Evolutionary conservation across 2,329 filamentous ascomycete genomes (phyloP).

Genomic region (Phyllosticta paracitricarpa): DNA sequence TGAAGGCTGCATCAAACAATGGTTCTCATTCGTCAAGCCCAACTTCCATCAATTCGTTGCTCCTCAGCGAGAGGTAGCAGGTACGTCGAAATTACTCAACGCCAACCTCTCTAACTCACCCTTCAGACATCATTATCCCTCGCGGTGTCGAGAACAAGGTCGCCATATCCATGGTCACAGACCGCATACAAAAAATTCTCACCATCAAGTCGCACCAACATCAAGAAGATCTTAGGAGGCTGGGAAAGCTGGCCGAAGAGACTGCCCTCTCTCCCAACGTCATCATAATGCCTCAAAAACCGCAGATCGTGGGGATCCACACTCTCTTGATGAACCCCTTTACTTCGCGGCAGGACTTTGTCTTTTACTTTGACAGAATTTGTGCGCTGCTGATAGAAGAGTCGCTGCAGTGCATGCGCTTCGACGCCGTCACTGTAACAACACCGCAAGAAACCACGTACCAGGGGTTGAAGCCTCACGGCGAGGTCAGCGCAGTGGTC

Average conservation of each 20-base stretch:
- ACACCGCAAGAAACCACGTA: constrained; percentile 66
- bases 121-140: constrained; percentile 78
- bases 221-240: constrained; percentile 63
- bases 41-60: constrained; percentile 93
- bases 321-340: constrained; percentile 77
- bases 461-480: constrained; percentile 58
- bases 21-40: constrained; percentile 93
- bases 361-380: constrained; percentile 93
- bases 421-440: constrained; percentile 51
- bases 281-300: constrained; percentile 61
- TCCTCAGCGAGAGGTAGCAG: constrained; percentile 78
- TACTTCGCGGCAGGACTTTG: constrained; percentile 78
- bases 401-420: constrained; percentile 45
- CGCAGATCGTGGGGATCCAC: constrained; percentile 78
- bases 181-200: constrained; percentile 82
- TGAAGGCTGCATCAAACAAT: constrained; percentile 94
- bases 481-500: constrained; percentile 68
- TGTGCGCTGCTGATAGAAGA: constrained; percentile 74
- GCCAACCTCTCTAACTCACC: neutral
- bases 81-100: constrained; percentile 33
- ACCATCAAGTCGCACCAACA: constrained; percentile 78
- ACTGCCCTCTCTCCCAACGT: constrained; percentile 67
- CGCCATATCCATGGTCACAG: constrained; percentile 89
- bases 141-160: constrained; percentile 90
- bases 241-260: constrained; percentile 63